These are phyloP conservation scores for Hypsizygus marmoreus DNA, from an alignment of 768 basidiomycete genomes.

Conservation along the genomic window DNA sequence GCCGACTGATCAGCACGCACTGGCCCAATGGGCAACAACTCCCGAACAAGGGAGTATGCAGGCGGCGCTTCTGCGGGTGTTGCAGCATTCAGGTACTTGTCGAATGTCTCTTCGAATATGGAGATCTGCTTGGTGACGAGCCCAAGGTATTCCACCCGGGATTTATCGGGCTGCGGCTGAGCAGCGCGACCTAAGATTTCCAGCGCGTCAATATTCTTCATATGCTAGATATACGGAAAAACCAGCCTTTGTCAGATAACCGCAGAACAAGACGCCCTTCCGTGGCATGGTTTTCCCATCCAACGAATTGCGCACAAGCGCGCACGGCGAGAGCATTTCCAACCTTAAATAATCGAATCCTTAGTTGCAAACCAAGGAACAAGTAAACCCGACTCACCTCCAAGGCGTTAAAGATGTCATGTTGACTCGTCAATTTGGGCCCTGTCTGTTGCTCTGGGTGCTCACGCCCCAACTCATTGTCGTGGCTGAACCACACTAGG, in stretches of 20 bases:
- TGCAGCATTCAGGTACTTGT: conserved; percentile 20
- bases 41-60: conserved; percentile 25
- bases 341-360: conserved; percentile 16
- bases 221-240: background rate
- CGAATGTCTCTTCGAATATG: conserved; percentile 19
- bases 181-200: background rate
- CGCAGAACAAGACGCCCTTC: conserved; percentile 28
- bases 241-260: conserved; percentile 25
- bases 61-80: conserved; percentile 19
- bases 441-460: conserved; percentile 19
- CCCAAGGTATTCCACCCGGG: conserved; percentile 9
- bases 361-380: background rate
- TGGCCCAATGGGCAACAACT: conserved; percentile 23
- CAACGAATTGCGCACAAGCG: conserved; percentile 30
- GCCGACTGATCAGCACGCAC: conserved; percentile 25
- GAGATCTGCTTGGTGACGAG: conserved; percentile 12
- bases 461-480: conserved; percentile 16
- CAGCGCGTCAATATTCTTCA: background rate
- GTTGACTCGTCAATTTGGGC: background rate
- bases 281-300: conserved; percentile 31
- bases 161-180: conserved; percentile 11
- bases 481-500: conserved; percentile 31
- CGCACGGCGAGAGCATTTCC: conserved; percentile 33
- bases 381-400: conserved; percentile 2
- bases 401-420: conserved; percentile 11